Evolutionary conservation across 1,139 yeast genomes (phyloP).

Genomic region (Sugiyamaella paludigena): DNA sequence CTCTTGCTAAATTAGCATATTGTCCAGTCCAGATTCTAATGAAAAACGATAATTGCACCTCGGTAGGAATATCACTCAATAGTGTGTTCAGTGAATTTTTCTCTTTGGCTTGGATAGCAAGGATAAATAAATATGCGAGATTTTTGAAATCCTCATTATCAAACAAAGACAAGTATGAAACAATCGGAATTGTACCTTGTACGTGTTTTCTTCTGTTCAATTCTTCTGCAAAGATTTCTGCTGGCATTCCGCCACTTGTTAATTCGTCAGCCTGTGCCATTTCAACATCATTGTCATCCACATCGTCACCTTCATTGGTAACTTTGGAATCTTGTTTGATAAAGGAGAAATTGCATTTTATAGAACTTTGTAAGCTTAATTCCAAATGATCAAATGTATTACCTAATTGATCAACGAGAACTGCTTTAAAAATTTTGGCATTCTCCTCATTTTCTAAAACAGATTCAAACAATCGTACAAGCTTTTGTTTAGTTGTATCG

Average conservation of each 20-base stretch:
- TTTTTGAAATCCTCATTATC: constrained; percentile 46
- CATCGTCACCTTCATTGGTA: constrained; percentile 2
- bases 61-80: constrained; percentile 14
- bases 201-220: constrained; percentile 1
- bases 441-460: constrained; percentile 5
- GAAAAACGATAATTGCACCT: constrained; percentile 31
- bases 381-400: constrained; percentile 58
- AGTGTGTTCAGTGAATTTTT: constrained; percentile 19
- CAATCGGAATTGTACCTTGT: constrained; percentile 6
- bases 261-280: constrained; percentile 30
- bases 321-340: background rate
- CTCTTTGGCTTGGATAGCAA: constrained; percentile 13
- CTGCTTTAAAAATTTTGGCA: constrained; percentile 10
- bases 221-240: constrained; percentile 3
- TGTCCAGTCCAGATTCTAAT: constrained; percentile 35
- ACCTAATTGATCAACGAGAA: constrained; percentile 42
- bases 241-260: constrained; percentile 10
- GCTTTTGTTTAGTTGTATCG: background rate
- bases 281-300: constrained; percentile 24
- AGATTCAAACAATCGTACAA: constrained; percentile 11
- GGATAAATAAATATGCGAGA: constrained; percentile 45
- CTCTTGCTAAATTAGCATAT: constrained; percentile 34
- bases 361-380: constrained; percentile 56
- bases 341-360: constrained; percentile 2
- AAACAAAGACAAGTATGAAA: constrained; percentile 43